Base-by-base conservation (phyloP, 2,329 filamentous ascomycete species). In the Penicillium sp. region DNA sequence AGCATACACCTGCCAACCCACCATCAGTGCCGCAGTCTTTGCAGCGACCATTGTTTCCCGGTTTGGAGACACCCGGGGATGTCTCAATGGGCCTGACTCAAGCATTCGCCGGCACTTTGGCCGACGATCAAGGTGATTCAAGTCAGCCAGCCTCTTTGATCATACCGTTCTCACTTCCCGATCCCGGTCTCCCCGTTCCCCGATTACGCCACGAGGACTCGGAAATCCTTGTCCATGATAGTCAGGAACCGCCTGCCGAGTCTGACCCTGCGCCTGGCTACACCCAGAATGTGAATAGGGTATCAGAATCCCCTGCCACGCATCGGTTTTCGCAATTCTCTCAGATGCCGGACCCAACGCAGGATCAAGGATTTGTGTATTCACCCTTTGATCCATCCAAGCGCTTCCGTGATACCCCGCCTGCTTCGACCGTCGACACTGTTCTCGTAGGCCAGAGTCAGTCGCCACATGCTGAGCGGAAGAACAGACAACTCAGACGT, bases 41-140 rank as follows among this genome's bases (percentile, higher is more conserved):
- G 5, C 64, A 71, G 51, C 68, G 68, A 9, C 84, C 83, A 3
- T 80, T 76, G 12, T 86, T 88, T 49, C 85, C 85, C 3, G 84
- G 83, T 1, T 70, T 88, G 18, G 80, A 83, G 61, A 71, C 56
- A 65, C 74, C 61, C 49, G 64, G 63, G 39, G 63, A 66, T 36
- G 60, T 70, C 44, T 68, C 74, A 5, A 66, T 95, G 37, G 86
- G 88, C 8, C 76, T 95, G 39, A 94, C 89, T 0, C 90, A 95
- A 60, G 91, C 93, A 53, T 96, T 95, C 64, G 87, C 86, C 4
- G 88, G 88, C 9, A 95, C 90, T 1, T 86, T 96, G 82, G 89
- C 87, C 41, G 82, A 80, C 34, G 73, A 75, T 50, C 73, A 75
- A 49, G 70, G 77, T 42, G 64, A 66, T 3, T 67, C 68, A 12